Conservation (phyloP, 768 basidiomycete species). For the Amanita brunnescens region DNA sequence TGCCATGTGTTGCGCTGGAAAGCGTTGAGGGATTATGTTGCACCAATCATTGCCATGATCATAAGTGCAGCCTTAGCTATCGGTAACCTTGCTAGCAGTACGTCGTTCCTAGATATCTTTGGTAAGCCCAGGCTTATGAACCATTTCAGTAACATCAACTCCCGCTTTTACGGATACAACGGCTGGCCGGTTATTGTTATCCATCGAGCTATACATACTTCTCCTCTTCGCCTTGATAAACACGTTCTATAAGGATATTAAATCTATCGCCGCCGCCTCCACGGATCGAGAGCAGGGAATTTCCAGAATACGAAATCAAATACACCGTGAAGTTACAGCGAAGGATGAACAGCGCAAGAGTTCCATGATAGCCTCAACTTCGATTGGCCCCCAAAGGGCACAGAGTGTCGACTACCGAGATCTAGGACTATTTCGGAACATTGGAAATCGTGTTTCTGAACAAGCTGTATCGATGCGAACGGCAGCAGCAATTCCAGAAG, state of each 20-base stretch:
- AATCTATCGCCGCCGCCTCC: neutral
- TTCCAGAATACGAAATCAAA: neutral
- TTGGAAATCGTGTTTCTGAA: neutral
- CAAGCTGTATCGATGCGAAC: neutral
- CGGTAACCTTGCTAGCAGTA: conserved; percentile 50
- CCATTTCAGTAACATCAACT: conserved; percentile 17
- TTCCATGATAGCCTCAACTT: neutral
- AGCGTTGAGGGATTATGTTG: conserved; percentile 36
- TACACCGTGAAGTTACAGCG: neutral
- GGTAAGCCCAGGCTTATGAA: conserved; percentile 9
- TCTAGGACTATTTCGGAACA: neutral
- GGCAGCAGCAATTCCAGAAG: neutral
- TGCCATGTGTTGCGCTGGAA: conserved; percentile 30
- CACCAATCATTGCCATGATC: conserved; percentile 42
- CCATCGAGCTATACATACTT: conserved; percentile 53
- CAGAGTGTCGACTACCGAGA: neutral
- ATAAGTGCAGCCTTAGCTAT: conserved; percentile 46
- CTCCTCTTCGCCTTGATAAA: conserved; percentile 48
- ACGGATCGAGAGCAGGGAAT: neutral
- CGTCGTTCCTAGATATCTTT: conserved; percentile 19
- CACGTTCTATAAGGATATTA: conserved; percentile 24
- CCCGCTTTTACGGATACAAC: conserved; percentile 63
- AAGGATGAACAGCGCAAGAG: neutral
- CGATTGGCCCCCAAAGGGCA: conserved; percentile 1
- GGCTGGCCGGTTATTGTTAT: conserved; percentile 60